Conservation (phyloP, 2,329 filamentous ascomycete species). For the Epichloe coenophiala region DNA sequence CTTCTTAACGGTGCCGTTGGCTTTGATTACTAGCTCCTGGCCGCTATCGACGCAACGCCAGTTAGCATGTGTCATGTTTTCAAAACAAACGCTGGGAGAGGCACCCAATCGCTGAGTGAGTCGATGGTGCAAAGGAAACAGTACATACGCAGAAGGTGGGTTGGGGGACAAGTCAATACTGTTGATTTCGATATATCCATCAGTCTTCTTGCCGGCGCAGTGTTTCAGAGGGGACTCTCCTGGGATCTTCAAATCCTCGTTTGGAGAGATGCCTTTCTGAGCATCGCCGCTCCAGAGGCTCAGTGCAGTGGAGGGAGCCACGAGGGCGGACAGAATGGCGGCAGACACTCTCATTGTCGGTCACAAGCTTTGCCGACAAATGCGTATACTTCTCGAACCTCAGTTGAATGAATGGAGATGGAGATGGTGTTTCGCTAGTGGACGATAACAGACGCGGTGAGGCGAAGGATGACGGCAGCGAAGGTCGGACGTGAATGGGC, state of each 20-base stretch:
- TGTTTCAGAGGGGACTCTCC: constrained; percentile 77
- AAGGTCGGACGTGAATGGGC: not conserved
- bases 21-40: constrained; percentile 61
- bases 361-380: not conserved
- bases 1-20: constrained; percentile 60
- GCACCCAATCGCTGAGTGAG: not conserved
- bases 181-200: constrained; percentile 63
- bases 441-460: not conserved
- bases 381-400: not conserved
- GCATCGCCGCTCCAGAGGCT: constrained; percentile 26
- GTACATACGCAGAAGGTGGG: constrained; percentile 62
- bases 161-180: constrained; percentile 74
- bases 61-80: constrained; percentile 3
- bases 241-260: constrained; percentile 51
- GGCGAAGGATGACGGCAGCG: constrained; percentile 1
- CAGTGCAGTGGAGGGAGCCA: constrained; percentile 29
- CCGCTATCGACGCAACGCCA: constrained; percentile 43
- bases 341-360: constrained; percentile 24
- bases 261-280: constrained; percentile 25
- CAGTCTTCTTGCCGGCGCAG: constrained; percentile 52
- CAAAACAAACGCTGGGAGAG: not conserved
- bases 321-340: constrained; percentile 31
- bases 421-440: not conserved
- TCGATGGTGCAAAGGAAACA: not conserved
- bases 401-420: not conserved